Base-by-base conservation (phyloP, 495 filamentous ascomycete genomes). In the Lophiotrema nucula region DNA sequence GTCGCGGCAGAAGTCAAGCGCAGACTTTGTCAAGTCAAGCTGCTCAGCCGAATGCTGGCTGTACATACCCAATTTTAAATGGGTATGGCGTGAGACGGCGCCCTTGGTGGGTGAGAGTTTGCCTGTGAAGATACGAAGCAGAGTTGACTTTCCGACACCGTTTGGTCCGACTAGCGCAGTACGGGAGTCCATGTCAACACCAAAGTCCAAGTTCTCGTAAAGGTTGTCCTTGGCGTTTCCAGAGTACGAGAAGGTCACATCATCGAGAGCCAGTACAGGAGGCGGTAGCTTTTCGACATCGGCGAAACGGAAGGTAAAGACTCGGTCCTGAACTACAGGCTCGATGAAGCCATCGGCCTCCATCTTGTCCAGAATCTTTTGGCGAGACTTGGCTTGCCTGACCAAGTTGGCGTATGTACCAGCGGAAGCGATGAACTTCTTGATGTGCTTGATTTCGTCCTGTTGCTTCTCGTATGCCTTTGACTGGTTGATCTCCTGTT, bases 331-430 rank as follows among this genome's bases (percentile, higher is more conserved):
- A 58, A 81, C 73, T 53, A 98, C 89, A 25, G 88, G 87, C 77
- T 98, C 87, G 68, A 98, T 97, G 73, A 97, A 91, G 62, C 93
- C 93, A 66, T 98, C 93, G 53, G 93, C 95, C 79, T 97, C 93
- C 93, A 98, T 98, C 82, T 98, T 98, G 82, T 98, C 93, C 55
- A 98, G 83, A 73, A 98, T 97, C 89, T 98, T 98, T 76, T 98
- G 93, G 45, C 93, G 86, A 26, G 93, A 97, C 80, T 98, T 98
- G 73, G 93, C 93, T 78, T 98, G 93, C 69, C 90, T 80, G 67
- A 99, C 93, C 75, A 99, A 83, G 79, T 99, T 99, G 81, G 93
- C 93, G 71, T 99, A 99, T 57, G 93, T 99, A 91, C 93, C 93
- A 49, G 95, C 93, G 46, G 92, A 97, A 64, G 93, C 93, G 72